phyloP scores from a whole-genome alignment of 2,329 filamentous ascomycete genomes.

The Sphaerostilbella broomeana region DNA sequence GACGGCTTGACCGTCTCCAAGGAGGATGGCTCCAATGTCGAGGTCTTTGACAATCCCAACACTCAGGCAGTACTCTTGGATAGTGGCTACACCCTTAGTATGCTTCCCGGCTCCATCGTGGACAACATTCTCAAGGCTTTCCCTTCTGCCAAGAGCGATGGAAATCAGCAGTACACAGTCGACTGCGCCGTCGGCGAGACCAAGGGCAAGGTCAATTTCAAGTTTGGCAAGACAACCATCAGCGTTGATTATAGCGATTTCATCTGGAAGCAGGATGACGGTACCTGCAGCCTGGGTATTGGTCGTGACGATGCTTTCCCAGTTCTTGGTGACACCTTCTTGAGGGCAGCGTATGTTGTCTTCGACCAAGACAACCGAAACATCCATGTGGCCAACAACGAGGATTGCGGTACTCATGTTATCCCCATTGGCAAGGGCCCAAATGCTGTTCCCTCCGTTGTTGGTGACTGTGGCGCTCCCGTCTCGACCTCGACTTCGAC shows the following conservation, averaged over 20 bases:
- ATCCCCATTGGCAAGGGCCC: constrained; percentile 35
- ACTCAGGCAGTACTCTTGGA: constrained; percentile 51
- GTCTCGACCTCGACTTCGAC: constrained; percentile 16
- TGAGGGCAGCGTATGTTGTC: constrained; percentile 39
- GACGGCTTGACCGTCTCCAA: constrained; percentile 30
- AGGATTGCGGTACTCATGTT: constrained; percentile 33
- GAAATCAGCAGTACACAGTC: constrained; percentile 40
- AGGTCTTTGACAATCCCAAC: constrained; percentile 36
- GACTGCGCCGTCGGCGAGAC: constrained; percentile 33
- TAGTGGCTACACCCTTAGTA: constrained; percentile 61
- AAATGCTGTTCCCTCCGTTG: constrained; percentile 26
- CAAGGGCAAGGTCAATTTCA: constrained; percentile 40
- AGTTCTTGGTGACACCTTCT: constrained; percentile 39
- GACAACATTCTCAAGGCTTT: constrained; percentile 37
- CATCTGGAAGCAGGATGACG: constrained; percentile 32
- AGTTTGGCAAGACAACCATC: constrained; percentile 39
- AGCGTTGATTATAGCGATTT: constrained; percentile 42
- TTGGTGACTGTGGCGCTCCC: constrained; percentile 24
- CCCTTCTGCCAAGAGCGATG: constrained; percentile 37
- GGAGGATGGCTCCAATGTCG: constrained; percentile 30
- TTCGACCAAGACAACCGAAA: constrained; percentile 36
- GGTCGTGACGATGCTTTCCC: constrained; percentile 33
- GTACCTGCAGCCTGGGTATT: constrained; percentile 39
- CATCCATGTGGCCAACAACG: constrained; percentile 31
- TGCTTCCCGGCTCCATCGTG: constrained; percentile 54